Evolutionary conservation across 1,284 basidiomycete species (phyloP), one percentile per base, ranked within the genome.

Genomic region (Mycosarcoma mackinlayi): DNA sequence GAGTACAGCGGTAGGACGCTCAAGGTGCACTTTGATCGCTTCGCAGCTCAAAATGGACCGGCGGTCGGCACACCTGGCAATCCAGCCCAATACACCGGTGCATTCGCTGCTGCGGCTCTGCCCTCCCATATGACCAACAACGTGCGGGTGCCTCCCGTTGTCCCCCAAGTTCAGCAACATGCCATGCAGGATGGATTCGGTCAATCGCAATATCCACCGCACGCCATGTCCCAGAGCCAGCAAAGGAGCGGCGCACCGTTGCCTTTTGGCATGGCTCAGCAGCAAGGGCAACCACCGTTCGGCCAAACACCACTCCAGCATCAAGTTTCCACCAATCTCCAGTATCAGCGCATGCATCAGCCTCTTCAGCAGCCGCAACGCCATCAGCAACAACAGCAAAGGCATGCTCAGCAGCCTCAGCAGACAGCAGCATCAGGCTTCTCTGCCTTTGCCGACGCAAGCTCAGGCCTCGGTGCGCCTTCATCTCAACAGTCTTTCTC

Each of bases 1-100:
- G 92, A 94, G 77, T 93, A 90, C 82, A 92, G 91, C 77, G 92
- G 92, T 3, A 88, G 92, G 33, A 85, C 86, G 27, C 85, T 94
- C 47, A 93, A 93, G 82, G 92, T 94, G 13, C 92, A 93, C 81
- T 91, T 89, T 78, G 92, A 94, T 85, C 71, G 80, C 11, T 77
- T 80, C 37, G 76, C 78, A 0, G 56, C 63, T 4, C 57, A 62
- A 51, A 60, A 58, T 13, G 69, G 69, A 7, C 69, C 69, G 1
- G 69, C 69, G 2, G 41, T 72, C 7, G 61, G 57, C 14, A 59
- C 74, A 10, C 80, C 80, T 4, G 75, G 71, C 19, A 76, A 76
- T 27, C 79, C 77, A 18, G 70, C 75, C n/a, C 77, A 81, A 51
- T 81, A 82, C 54, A 83, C 82, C 10, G 72, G 77, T 11, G 78